phyloP scores from a whole-genome alignment of 2,329 filamentous ascomycete species.

The Aplosporella prunicola region DNA sequence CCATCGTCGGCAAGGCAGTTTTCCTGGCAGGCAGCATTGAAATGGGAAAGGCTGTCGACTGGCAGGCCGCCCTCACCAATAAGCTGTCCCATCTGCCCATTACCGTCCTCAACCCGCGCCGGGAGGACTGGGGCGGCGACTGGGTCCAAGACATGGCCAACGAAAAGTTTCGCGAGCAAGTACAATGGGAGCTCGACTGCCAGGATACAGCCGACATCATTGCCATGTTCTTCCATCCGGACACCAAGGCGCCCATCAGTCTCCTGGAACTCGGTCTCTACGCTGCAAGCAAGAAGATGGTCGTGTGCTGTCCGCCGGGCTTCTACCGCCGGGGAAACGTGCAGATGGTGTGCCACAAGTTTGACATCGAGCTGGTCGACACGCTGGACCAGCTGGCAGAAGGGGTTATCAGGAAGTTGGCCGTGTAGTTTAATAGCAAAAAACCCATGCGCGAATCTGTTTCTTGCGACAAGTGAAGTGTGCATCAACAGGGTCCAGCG shows the following conservation, averaged over 20 bases:
- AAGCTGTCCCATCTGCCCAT: conserved; percentile 35
- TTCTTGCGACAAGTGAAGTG: no score
- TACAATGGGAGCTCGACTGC: conserved; percentile 52
- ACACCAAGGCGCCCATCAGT: conserved; percentile 46
- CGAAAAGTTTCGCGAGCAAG: conserved; percentile 43
- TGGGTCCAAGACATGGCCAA: conserved; percentile 41
- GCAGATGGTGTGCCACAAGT: conserved; percentile 44
- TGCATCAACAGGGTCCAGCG: no score
- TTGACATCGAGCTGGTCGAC: conserved; percentile 37
- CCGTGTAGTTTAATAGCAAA: no score
- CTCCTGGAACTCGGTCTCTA: conserved; percentile 53
- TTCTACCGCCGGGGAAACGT: conserved; percentile 55
- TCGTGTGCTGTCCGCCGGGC: conserved; percentile 45
- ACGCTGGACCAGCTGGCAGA: conserved; percentile 34
- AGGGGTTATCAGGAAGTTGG: conserved; percentile 17
- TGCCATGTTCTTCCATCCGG: conserved; percentile 47
- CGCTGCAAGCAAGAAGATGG: conserved; percentile 34
- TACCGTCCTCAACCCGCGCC: conserved; percentile 49
- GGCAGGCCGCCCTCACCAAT: conserved; percentile 40
- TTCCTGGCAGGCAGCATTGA: conserved; percentile 53
- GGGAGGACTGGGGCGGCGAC: conserved; percentile 46
- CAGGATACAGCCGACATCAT: conserved; percentile 46
- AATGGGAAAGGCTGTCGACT: conserved; percentile 36
- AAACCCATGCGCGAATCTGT: no score
- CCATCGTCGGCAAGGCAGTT: conserved; percentile 26